Base-by-base conservation (phyloP, 2,329 filamentous ascomycete species). In the Podosphaera fusca region DNA sequence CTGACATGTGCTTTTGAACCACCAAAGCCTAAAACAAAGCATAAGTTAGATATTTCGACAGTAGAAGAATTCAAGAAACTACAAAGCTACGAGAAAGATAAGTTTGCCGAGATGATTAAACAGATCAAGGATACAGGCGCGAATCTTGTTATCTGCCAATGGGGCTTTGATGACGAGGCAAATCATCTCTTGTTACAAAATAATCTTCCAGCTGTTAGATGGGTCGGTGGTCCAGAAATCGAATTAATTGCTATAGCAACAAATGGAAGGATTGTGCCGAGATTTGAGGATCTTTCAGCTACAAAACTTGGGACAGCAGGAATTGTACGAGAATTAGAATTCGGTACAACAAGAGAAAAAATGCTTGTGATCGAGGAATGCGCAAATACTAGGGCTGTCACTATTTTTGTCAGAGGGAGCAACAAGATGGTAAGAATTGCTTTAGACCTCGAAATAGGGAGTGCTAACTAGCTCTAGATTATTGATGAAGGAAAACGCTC, bases 281-380 rank as follows among this genome's bases (percentile, higher is more conserved):
- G 92, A 60, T 98, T 98, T 69, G 92, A 96, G 72, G 92, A 98
- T 67, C 75, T 98, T 63, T 92, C 80, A 65, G 72, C 86, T 4
- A 86, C 88, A 68, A 98, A 98, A 77, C 80, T 98, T 51, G 92
- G 92, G 61, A 83, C 74, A 31, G 92, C 92, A 30, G 92, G 92
- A 59, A 72, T 94, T 53, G 92, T 98, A 59, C 79, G 88, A 62
- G 89, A 98, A 72, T 88, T 98, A 84, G 85, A 81, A 34, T 98
- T 98, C 67, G 92, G 92, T 65, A 98, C 92, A 1, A 98, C 92
- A 49, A 80, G 92, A 67, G 92, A 98, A 73, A 96, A 98, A 80
- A 98, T 98, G 92, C 76, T 98, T 65, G 87, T 98, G 58, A 98
- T 98, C 65, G 94, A 98, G 73, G 92, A 98, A 73, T 98, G 92